Evolutionary conservation across 352 stramenopile genomes (phyloP).

Genomic region (Lagenidium giganteum): DNA sequence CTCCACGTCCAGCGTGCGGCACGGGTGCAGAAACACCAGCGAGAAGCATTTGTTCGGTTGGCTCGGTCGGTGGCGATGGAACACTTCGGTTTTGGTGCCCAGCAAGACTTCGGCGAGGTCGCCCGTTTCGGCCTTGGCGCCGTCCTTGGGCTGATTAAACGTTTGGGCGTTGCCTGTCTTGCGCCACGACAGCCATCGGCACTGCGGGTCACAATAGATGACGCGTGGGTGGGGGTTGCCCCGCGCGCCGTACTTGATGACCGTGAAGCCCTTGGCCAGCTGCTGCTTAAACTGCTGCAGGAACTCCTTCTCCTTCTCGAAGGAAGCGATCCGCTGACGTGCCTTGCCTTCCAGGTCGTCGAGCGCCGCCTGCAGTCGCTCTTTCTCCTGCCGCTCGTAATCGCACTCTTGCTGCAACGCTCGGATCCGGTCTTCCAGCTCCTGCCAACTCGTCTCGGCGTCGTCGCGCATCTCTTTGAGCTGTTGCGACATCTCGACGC

Average conservation of each 20-base stretch:
- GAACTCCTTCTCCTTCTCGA: slow-evolving; percentile 33
- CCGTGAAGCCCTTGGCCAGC: slow-evolving; percentile 36
- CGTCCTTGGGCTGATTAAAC: slow-evolving; percentile 27
- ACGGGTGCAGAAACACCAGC: slow-evolving; percentile 66
- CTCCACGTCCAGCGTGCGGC: slow-evolving; percentile 62
- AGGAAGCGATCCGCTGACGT: slow-evolving; percentile 15
- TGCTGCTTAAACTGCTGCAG: slow-evolving; percentile 55
- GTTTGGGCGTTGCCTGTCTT: slow-evolving; percentile 17
- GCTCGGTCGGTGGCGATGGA: slow-evolving; percentile 30
- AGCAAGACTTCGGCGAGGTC: slow-evolving; percentile 47
- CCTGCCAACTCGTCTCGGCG: slow-evolving; percentile 9
- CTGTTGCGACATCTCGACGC: background rate
- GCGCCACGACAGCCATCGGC: slow-evolving; percentile 55
- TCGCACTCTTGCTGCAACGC: slow-evolving; percentile 18
- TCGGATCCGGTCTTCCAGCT: slow-evolving; percentile 17
- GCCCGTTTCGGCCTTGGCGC: slow-evolving; percentile 43
- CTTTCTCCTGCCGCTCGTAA: slow-evolving; percentile 21
- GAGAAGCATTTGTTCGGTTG: slow-evolving; percentile 40
- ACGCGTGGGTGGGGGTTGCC: slow-evolving; percentile 42
- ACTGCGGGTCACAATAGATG: slow-evolving; percentile 47
- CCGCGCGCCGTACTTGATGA: slow-evolving; percentile 50
- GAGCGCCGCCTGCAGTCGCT: slow-evolving; percentile 23
- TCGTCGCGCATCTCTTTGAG: slow-evolving; percentile 2
- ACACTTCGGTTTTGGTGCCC: slow-evolving; percentile 40
- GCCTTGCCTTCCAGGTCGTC: slow-evolving; percentile 25